Conservation (phyloP, 805 yeast genomes). For the Candida ipomoeae region DNA sequence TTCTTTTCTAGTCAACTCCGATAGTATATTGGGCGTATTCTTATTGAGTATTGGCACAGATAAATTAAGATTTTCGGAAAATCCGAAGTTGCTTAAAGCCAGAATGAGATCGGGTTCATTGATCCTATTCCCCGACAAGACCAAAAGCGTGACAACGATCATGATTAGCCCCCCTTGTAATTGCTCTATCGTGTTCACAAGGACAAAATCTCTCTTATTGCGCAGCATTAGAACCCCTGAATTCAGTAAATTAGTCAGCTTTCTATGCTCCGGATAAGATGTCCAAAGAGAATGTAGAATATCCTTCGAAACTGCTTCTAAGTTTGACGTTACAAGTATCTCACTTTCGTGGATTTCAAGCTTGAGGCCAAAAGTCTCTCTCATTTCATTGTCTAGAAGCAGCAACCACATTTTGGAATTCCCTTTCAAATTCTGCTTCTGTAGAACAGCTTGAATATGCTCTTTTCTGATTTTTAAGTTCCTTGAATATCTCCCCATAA, state of each 20-base stretch:
- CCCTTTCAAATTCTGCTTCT: conserved; percentile 16
- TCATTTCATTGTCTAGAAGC: conserved; percentile 17
- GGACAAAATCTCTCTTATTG: conserved; percentile 14
- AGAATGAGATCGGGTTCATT: conserved; percentile 24
- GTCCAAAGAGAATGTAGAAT: conserved; percentile 28
- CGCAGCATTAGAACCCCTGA: conserved; percentile 20
- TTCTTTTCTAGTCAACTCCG: conserved; percentile 27
- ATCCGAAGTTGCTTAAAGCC: conserved; percentile 23
- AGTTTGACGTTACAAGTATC: conserved; percentile 19
- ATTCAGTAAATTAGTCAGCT: conserved; percentile 1
- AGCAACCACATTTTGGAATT: conserved; percentile 21
- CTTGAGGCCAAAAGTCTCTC: conserved; percentile 26
- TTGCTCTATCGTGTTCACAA: conserved; percentile 24
- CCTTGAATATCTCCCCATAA: conserved; percentile 11
- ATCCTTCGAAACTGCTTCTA: conserved; percentile 18
- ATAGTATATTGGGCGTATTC: conserved; percentile 21
- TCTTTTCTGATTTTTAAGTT: conserved; percentile 12
- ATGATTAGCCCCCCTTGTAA: conserved; percentile 30
- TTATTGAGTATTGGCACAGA: conserved; percentile 21
- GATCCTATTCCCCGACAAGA: conserved; percentile 31
- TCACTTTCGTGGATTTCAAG: conserved; percentile 17
- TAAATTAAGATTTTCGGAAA: conserved; percentile 19
- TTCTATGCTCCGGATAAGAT: background rate
- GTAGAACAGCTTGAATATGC: conserved; percentile 12
- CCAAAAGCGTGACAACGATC: conserved; percentile 26